Percentiles rank a stretch among this genome's conserved stretches.
Conservation (phyloP, 2,329 filamentous ascomycete species). For the Plectosphaerella cucumerina region DNA sequence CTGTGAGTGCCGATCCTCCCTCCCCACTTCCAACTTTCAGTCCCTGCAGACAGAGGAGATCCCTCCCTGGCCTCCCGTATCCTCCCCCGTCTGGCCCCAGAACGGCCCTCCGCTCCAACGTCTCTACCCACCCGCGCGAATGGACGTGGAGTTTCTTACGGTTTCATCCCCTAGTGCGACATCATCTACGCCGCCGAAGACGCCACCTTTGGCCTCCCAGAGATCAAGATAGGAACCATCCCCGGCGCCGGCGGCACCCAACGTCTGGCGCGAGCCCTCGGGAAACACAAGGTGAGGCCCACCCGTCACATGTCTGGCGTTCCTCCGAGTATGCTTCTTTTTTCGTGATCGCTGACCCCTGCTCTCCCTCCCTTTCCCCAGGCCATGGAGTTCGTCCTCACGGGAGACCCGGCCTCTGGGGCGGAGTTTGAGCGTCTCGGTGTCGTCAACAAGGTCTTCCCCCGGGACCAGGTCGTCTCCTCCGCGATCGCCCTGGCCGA, state of each 20-base stretch:
- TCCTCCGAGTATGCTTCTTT: conserved; percentile 6
- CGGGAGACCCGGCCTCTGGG: conserved; percentile 30
- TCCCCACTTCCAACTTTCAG: no score
- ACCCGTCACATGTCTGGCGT: conserved; percentile 15
- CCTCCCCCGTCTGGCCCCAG: no score
- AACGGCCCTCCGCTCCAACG: neutral
- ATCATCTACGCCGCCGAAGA: conserved; percentile 29
- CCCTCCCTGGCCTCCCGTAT: no score
- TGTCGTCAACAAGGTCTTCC: conserved; percentile 31
- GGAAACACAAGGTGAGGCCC: conserved; percentile 33
- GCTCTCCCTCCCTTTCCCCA: conserved; percentile 10
- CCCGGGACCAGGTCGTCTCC: conserved; percentile 27
- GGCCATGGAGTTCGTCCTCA: conserved; percentile 42
- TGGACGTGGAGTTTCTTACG: neutral
- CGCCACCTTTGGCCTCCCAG: conserved; percentile 33
- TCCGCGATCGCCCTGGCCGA: conserved; percentile 31
- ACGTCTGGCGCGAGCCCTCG: conserved; percentile 32
- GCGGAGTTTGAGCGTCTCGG: conserved; percentile 33
- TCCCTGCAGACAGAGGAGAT: no score
- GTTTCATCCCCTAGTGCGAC: conserved; percentile 26
- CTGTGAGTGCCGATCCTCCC: conserved; percentile 21
- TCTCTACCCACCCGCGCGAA: neutral
- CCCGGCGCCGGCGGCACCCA: conserved; percentile 37
- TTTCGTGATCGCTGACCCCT: neutral
- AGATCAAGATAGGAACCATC: conserved; percentile 34